These are phyloP conservation scores for Mycena galopus DNA, from an alignment of 768 basidiomycete species.

Conservation along the genomic window DNA sequence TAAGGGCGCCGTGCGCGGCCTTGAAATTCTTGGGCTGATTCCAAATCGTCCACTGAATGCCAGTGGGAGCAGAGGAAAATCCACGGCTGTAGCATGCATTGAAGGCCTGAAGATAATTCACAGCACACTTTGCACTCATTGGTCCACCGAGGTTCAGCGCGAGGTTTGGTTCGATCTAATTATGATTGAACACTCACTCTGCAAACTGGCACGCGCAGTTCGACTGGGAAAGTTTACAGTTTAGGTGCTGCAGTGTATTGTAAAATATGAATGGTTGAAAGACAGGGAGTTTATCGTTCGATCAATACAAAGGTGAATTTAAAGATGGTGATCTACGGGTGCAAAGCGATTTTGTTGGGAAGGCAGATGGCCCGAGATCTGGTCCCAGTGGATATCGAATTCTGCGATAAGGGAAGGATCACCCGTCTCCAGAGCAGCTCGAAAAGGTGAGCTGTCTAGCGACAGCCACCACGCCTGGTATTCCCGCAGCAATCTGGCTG, in stretches of 20 bases:
- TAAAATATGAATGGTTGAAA: no score
- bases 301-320: no score
- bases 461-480: background rate
- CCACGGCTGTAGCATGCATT: background rate
- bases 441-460: background rate
- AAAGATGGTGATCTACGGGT: no score
- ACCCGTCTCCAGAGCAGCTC: constrained; percentile 12
- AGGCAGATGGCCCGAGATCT: no score
- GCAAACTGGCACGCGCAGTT: constrained; percentile 9
- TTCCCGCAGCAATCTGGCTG: background rate
- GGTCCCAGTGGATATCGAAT: no score
- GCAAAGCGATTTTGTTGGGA: no score
- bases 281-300: no score
- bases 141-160: background rate
- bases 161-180: background rate
- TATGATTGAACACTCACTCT: constrained; percentile 19
- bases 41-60: background rate
- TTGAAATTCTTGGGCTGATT: constrained; percentile 13
- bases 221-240: background rate
- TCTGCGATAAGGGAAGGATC: no score
- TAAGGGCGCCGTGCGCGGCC: constrained; percentile 4
- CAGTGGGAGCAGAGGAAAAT: background rate
- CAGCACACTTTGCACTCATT: background rate
- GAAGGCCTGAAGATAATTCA: background rate
- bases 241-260: no score